Percentiles rank a stretch among this genome's conserved stretches.
These are phyloP conservation scores for Tricholoma sp. DNA, from an alignment of 768 basidiomycete species.

Conservation along the genomic window DNA sequence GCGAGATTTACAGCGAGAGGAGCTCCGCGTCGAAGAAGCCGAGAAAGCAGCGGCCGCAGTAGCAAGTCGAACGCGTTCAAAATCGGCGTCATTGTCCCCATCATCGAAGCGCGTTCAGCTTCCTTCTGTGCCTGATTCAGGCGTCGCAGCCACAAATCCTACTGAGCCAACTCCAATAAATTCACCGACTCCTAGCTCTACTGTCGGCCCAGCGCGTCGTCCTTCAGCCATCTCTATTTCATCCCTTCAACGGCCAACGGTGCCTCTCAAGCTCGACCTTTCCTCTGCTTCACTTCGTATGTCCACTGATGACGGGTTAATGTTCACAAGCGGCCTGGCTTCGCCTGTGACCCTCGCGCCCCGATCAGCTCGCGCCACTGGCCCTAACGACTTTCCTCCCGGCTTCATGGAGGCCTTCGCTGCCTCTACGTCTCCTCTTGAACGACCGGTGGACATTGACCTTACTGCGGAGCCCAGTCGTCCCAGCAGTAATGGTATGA, in stretches of 20 bases:
- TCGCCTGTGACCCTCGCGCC: constrained; percentile 83
- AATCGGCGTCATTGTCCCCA: constrained; percentile 20
- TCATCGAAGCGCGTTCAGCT: constrained; percentile 16
- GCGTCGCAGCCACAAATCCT: constrained; percentile 3
- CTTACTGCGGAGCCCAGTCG: constrained; percentile 40
- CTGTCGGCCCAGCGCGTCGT: constrained; percentile 41
- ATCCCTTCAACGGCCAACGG: constrained; percentile 65
- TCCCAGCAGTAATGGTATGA: constrained; percentile 14
- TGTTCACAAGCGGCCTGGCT: constrained; percentile 56
- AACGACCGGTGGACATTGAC: constrained; percentile 49
- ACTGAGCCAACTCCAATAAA: constrained; percentile 24
- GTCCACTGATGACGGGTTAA: constrained; percentile 54
- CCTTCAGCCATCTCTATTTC: constrained; percentile 78
- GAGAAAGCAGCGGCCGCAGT: constrained; percentile 28
- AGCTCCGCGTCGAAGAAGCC: constrained; percentile 43
- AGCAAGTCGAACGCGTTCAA: constrained; percentile 18
- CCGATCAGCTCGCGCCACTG: constrained; percentile 62
- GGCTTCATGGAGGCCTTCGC: constrained; percentile 65
- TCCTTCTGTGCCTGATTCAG: constrained; percentile 6
- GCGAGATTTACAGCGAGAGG: constrained; percentile 61
- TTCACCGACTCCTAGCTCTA: constrained; percentile 29
- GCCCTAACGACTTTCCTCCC: constrained; percentile 49
- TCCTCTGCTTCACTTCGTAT: constrained; percentile 65
- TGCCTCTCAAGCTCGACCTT: constrained; percentile 77
- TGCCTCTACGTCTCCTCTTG: constrained; percentile 28